Conservation (phyloP, 805 yeast species). For the Alloascoidea hylecoeti region DNA sequence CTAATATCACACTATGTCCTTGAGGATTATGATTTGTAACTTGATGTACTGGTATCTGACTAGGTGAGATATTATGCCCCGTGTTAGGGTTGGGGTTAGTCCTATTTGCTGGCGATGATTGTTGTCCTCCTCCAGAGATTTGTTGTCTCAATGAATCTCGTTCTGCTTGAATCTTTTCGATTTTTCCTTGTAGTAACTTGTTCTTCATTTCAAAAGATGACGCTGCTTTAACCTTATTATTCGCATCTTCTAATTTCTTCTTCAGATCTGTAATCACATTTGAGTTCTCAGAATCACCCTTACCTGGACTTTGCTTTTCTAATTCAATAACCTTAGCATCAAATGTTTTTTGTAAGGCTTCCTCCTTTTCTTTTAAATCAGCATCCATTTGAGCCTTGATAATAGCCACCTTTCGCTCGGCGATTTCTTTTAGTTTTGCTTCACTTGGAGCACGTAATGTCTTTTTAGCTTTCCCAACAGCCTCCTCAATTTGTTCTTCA, state of each 20-base stretch:
- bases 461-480: neutral
- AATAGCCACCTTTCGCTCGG: constrained; percentile 15
- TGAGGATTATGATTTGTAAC: too few relatives aligned
- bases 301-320: constrained; percentile 11
- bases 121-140: neutral
- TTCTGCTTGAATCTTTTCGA: constrained; percentile 34
- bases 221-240: constrained; percentile 26
- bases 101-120: neutral
- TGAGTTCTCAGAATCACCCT: constrained; percentile 4
- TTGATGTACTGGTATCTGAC: too few relatives aligned
- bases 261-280: constrained; percentile 6
- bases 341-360: constrained; percentile 10
- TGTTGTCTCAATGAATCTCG: neutral
- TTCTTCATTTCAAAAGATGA: constrained; percentile 46
- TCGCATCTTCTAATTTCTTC: constrained; percentile 20
- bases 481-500: neutral
- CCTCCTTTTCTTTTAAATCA: constrained; percentile 12
- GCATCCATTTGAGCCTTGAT: constrained; percentile 14
- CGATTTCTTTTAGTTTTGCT: constrained; percentile 6
- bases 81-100: too few relatives aligned
- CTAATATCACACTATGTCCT: too few relatives aligned
- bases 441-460: neutral
- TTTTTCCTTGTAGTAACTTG: constrained; percentile 36
- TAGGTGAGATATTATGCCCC: too few relatives aligned
- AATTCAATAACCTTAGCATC: constrained; percentile 13